Conservation (phyloP, 352 stramenopile species). For the Globisporangium okanoganense region DNA sequence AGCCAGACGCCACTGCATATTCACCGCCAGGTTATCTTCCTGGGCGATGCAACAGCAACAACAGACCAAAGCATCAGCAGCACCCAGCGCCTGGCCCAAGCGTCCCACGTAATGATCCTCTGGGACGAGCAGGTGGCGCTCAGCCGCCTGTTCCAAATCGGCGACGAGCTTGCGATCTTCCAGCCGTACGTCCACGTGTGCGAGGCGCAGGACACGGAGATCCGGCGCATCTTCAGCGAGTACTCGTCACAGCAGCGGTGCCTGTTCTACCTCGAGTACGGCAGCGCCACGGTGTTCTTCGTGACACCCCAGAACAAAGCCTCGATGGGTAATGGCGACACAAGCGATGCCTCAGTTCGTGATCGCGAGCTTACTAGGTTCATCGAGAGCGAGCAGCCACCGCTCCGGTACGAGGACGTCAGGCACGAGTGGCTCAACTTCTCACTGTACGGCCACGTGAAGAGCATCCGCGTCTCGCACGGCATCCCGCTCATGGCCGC, state of each 20-base stretch:
- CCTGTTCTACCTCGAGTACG: constrained; percentile 63
- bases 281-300: constrained; percentile 54
- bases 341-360: neutral
- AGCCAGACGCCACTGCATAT: constrained; percentile 53
- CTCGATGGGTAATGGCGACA: neutral
- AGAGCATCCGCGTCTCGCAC: constrained; percentile 49
- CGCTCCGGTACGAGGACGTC: constrained; percentile 26
- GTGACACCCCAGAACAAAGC: constrained; percentile 1
- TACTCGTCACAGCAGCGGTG: constrained; percentile 48
- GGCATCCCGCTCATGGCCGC: constrained; percentile 61
- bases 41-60: constrained; percentile 29
- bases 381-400: constrained; percentile 19
- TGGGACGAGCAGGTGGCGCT: constrained; percentile 71
- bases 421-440: constrained; percentile 39
- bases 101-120: constrained; percentile 49
- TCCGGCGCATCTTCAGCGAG: constrained; percentile 52
- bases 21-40: constrained; percentile 59
- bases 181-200: constrained; percentile 63
- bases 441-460: constrained; percentile 49
- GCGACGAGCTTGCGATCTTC: constrained; percentile 50
- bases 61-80: neutral
- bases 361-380: constrained; percentile 4
- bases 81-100: constrained; percentile 18
- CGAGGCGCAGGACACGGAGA: constrained; percentile 35
- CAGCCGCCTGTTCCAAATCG: constrained; percentile 54